Evolutionary conservation across 2,329 filamentous ascomycete genomes (phyloP).

Genomic region (Ceratocystis alfenasii): DNA sequence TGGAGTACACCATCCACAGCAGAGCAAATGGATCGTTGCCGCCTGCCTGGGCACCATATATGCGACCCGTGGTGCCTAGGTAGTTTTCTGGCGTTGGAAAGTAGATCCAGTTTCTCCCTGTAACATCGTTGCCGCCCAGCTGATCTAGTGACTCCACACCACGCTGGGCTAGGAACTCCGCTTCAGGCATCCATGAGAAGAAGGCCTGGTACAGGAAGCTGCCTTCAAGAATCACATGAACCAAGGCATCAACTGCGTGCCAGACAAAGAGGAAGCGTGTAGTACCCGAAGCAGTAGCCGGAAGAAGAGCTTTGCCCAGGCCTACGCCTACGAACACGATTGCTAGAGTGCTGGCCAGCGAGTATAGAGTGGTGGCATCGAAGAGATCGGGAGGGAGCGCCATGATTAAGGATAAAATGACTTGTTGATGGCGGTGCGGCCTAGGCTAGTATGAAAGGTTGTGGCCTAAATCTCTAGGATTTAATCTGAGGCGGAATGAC

Average conservation of each 20-base stretch:
- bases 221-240: slow-evolving; percentile 84
- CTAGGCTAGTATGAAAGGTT: neutral
- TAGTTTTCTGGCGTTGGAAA: slow-evolving; percentile 43
- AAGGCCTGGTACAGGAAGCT: slow-evolving; percentile 91
- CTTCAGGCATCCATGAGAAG: slow-evolving; percentile 43
- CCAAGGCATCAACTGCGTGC: slow-evolving; percentile 86
- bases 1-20: slow-evolving; percentile 58
- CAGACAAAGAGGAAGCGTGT: slow-evolving; percentile 77
- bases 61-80: slow-evolving; percentile 36
- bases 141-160: slow-evolving; percentile 11
- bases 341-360: slow-evolving; percentile 43
- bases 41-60: slow-evolving; percentile 47
- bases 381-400: slow-evolving; percentile 43
- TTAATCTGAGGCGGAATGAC: neutral
- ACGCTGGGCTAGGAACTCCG: slow-evolving; percentile 20
- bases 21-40: slow-evolving; percentile 44
- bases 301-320: slow-evolving; percentile 31
- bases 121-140: slow-evolving; percentile 22
- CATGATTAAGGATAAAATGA: slow-evolving; percentile 13
- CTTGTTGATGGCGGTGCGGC: neutral
- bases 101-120: slow-evolving; percentile 24
- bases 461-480: neutral
- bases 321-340: slow-evolving; percentile 30
- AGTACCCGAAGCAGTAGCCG: slow-evolving; percentile 41
- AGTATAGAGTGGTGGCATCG: slow-evolving; percentile 48